Base-by-base conservation (phyloP, 2,329 filamentous ascomycete species). In the Xylaria sp. region DNA sequence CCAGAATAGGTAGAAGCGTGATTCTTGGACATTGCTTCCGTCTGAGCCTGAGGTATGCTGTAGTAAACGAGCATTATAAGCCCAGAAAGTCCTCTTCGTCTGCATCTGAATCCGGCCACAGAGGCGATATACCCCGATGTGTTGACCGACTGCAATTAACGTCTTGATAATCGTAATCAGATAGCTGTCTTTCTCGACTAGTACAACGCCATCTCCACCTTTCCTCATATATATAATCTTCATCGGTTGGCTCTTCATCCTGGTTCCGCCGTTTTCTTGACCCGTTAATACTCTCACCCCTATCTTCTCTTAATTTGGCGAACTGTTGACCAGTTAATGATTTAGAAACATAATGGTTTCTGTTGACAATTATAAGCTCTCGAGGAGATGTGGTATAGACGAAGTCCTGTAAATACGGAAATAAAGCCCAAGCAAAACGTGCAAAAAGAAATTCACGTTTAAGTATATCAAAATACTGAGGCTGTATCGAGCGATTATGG, bases 341-440 rank as follows among this genome's bases (percentile, higher is more conserved):
- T 48, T 48, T 50, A 39, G 12, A 47, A 47, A 47, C 42, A 19
- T 19, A 12, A 4, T 51, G n/a, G 32, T 61, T 17, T 27, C 27
- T 6, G 1, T 61, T 30, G 1, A 51, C 1, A 21, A 61, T 27
- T 39, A 42, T 7, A 39, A 61, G 30, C 11, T 61, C 11, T 51
- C 5, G 47, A 30, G 4, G 32, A 27, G 12, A 19, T 39, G 19
- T 51, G 27, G 47, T 19, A 3, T 11, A 32, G 11, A 59, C 8
- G 27, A 61, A 61, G n/a, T 27, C 24, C 12, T 14, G 34, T 8
- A 64, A 57, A 64, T 21, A 42, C 8, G 17, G 17, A 34, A 64
- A 64, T 51, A 64, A 30, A 57, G 53, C 61, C 21, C 21, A 57
- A 42, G 61, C 61, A 30, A 64, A 64, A 39, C 61, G 61, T 1